A percentile compares a stretch with the other conserved stretches of the same genome.
These are phyloP conservation scores for Phytophthora idaei DNA, from an alignment of 352 stramenopile species.

Conservation along the genomic window DNA sequence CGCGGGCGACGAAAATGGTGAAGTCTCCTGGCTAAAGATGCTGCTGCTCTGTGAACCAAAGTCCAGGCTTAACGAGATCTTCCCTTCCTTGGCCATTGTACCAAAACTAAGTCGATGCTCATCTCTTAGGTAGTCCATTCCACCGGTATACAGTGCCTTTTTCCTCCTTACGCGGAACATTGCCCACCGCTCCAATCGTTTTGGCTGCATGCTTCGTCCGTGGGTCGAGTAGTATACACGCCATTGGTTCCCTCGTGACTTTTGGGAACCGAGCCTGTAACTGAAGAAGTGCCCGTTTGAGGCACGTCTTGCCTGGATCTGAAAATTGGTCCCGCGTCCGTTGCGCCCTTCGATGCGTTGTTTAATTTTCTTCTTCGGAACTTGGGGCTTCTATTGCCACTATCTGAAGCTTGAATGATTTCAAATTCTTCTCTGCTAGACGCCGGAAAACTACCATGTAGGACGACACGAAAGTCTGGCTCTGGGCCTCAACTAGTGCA, in stretches of 20 bases:
- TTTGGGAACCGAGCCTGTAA: conserved; percentile 11
- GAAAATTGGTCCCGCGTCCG: neutral
- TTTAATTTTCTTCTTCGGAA: neutral
- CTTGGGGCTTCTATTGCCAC: neutral
- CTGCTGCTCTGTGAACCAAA: neutral
- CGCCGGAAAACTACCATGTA: conserved; percentile 12
- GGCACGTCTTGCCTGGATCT: neutral
- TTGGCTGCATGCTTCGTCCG: neutral
- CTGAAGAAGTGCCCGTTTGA: neutral
- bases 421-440: conserved; percentile 3
- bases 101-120: neutral
- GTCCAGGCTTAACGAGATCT: neutral
- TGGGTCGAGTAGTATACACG: neutral
- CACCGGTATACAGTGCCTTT: neutral
- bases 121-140: neutral
- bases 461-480: neutral
- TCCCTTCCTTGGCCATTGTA: conserved; percentile 4
- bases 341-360: neutral
- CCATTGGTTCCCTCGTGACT: conserved; percentile 10
- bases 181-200: neutral
- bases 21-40: conserved; percentile 1
- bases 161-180: neutral
- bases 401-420: neutral
- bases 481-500: conserved; percentile 5
- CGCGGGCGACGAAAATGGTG: neutral